Evolutionary conservation across 768 basidiomycete species (phyloP), one percentile per base, ranked within the genome.

Genomic region (Lactarius quietus): DNA sequence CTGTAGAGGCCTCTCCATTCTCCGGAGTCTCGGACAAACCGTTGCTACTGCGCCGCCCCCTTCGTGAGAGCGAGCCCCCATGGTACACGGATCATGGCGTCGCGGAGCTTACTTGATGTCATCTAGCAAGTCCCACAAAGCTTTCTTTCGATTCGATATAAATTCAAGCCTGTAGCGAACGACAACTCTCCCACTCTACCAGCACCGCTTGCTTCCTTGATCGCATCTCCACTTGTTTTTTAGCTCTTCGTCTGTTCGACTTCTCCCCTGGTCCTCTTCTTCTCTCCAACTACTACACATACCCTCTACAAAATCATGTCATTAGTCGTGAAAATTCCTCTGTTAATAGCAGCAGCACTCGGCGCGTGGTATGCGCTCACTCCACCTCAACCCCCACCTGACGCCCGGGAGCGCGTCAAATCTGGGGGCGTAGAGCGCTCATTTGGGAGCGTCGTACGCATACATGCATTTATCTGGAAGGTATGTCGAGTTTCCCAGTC

Each of bases 401-500:
- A 38, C 29, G 36, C 23, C 17, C 38, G 51, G 3, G 68, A 69
- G 29, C 61, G 66, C 12, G 41, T 61, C 58, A 63, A 60, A 33
- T 52, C 53, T 31, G 57, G 28, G 10, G 68, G 68, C 35, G 55
- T 57, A 38, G 68, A 69, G 26, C 67, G 66, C 29, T 59, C 62
- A 17, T 69, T 69, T 48, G 68, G 68, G 12, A 33, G 33, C n/a
- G 55, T 69, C 33, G 68, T 69, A 10, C 61, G 57, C 5, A 23
- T 67, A 41, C 66, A 69, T 10, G 68, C 66, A 1, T 43, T 67
- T 6, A 3, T 69, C n/a, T 69, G 66, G 68, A 69, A 69, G 68
- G 68, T 68, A 26, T 15, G 55, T 58, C 36, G 9, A 6, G 14
- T n/a, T 7, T 26, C 10, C 15, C 8, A 0, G 5, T 2, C 41